These are phyloP conservation scores for Inga laurina DNA, from an alignment of 306 rosid genomes.

Conservation along the genomic window DNA sequence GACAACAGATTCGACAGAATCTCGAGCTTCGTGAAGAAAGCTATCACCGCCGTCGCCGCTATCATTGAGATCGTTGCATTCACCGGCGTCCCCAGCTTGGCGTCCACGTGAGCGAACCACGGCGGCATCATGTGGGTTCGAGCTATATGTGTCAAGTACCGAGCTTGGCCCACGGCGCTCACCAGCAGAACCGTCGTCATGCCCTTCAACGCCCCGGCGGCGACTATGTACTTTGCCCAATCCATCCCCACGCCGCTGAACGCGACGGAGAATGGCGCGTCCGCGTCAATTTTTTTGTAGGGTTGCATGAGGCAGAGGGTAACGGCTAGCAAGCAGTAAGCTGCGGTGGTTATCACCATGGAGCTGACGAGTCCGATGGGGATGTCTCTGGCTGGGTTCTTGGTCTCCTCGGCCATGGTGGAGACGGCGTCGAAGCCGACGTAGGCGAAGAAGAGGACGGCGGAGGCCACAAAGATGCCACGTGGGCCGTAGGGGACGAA, in stretches of 20 bases:
- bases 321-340: conserved; percentile 58
- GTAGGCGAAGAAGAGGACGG: conserved; percentile 85
- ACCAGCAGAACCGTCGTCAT: conserved; percentile 85
- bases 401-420: conserved; percentile 91
- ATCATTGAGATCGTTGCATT: conserved; percentile 71
- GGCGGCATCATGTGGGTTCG: conserved; percentile 94
- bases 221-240: conserved; percentile 91
- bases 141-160: conserved; percentile 86
- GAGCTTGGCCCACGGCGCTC: conserved; percentile 74
- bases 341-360: conserved; percentile 51
- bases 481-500: conserved; percentile 48
- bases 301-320: conserved; percentile 81
- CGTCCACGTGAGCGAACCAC: conserved; percentile 73
- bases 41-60: conserved; percentile 55
- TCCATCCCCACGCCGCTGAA: conserved; percentile 69
- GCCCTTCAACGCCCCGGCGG: conserved; percentile 80
- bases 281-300: neutral
- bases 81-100: conserved; percentile 70
- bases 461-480: conserved; percentile 65
- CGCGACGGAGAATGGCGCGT: conserved; percentile 73
- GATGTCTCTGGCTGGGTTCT: conserved; percentile 73
- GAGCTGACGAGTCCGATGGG: conserved; percentile 87
- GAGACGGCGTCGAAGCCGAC: conserved; percentile 81
- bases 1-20: conserved; percentile 67
- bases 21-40: conserved; percentile 63